Evolutionary conservation across 805 yeast species (phyloP).

Genomic region (Ogataea kodamae): DNA sequence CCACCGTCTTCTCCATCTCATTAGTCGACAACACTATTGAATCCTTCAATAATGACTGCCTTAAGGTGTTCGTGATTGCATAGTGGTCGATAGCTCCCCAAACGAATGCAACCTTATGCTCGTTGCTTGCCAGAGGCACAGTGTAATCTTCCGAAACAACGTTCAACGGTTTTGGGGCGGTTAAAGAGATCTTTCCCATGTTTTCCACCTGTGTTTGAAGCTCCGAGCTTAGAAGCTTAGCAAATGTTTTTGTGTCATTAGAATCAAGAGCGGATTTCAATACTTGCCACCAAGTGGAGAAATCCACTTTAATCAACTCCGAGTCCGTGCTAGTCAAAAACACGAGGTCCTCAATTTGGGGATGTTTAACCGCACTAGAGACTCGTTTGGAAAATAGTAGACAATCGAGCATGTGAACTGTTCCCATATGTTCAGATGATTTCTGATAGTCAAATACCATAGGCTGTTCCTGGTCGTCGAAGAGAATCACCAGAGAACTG

Average conservation of each 20-base stretch:
- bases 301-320: slow-evolving; percentile 28
- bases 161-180: slow-evolving; percentile 3
- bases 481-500: slow-evolving; percentile 21
- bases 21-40: no score
- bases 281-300: slow-evolving; percentile 25
- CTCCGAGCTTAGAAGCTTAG: slow-evolving; percentile 8
- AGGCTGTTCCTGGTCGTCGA: slow-evolving; percentile 20
- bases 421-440: slow-evolving; percentile 4
- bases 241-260: slow-evolving; percentile 20
- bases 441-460: slow-evolving; percentile 27
- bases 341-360: slow-evolving; percentile 20
- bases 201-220: slow-evolving; percentile 24
- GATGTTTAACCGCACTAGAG: slow-evolving; percentile 19
- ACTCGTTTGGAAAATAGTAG: slow-evolving; percentile 6
- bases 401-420: slow-evolving; percentile 15
- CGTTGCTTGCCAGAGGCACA: slow-evolving; percentile 12
- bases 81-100: slow-evolving; percentile 25
- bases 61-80: slow-evolving; percentile 15
- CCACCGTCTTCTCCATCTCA: no score
- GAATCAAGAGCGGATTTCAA: slow-evolving; percentile 16
- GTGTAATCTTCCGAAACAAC: slow-evolving; percentile 2
- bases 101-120: slow-evolving; percentile 22
- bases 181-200: slow-evolving; percentile 18
- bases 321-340: slow-evolving; percentile 20
- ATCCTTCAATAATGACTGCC: no score